Percentiles rank a stretch among this genome's conserved stretches.
phyloP scores from a whole-genome alignment of 1,139 yeast genomes.

The Yamadazyma sp. region DNA sequence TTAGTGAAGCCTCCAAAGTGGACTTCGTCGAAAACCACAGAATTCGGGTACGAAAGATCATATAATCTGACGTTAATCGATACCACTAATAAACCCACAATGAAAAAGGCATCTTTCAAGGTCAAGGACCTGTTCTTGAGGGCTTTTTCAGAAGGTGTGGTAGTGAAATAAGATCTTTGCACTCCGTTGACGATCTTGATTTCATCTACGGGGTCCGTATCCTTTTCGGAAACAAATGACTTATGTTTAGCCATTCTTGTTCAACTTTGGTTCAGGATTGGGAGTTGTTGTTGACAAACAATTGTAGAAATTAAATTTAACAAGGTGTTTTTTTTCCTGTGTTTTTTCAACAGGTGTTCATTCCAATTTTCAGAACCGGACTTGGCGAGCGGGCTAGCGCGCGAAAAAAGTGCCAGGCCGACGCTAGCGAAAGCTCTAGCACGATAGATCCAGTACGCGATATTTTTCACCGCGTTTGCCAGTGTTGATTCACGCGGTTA shows the following conservation, averaged over 20 bases:
- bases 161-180: constrained; percentile 10
- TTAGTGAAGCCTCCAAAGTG: constrained; percentile 75
- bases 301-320: too few species aligned
- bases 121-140: constrained; percentile 8
- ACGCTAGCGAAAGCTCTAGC: too few species aligned
- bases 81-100: constrained; percentile 52
- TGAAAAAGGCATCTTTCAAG: constrained; percentile 25
- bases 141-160: constrained; percentile 7
- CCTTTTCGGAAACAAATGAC: neutral
- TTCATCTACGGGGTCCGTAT: constrained; percentile 6
- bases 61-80: constrained; percentile 49
- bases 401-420: neutral
- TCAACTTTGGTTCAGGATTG: neutral
- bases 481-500: too few species aligned
- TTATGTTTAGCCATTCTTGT: constrained; percentile 5
- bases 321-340: neutral
- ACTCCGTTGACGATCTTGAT: constrained; percentile 9
- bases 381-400: constrained; percentile 1
- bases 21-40: constrained; percentile 40
- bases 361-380: neutral
- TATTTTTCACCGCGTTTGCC: too few species aligned
- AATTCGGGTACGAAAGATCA: constrained; percentile 28
- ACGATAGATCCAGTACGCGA: too few species aligned
- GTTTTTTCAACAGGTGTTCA: constrained; percentile 2
- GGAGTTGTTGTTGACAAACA: neutral